A percentile compares a stretch with the other conserved stretches of the same genome.
Evolutionary conservation across 768 basidiomycete species (phyloP).

Genomic region (Pisolithus marmoratus): DNA sequence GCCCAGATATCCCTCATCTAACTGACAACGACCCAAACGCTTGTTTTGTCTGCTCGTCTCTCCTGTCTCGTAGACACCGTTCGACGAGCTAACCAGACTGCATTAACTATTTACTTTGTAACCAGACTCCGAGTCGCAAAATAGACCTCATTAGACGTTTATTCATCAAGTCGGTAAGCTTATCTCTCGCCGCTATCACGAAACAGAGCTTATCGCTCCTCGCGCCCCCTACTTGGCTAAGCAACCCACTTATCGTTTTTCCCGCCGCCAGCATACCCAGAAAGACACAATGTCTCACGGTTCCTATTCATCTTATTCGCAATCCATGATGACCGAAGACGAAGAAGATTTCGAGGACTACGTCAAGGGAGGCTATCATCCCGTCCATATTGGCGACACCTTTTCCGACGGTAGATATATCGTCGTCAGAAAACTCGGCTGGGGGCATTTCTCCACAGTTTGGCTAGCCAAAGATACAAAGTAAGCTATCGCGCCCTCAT

Average conservation of each 20-base stretch:
- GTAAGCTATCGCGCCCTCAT: conserved; percentile 36
- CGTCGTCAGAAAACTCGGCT: conserved; percentile 92
- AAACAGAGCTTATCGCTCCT: conserved; percentile 24
- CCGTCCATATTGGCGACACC: conserved; percentile 90
- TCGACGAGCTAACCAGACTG: neutral
- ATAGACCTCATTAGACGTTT: conserved; percentile 23
- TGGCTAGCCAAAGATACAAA: conserved; percentile 84
- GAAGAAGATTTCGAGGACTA: conserved; percentile 94
- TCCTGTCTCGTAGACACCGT: neutral
- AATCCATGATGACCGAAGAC: conserved; percentile 82
- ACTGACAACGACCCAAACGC: too few relatives aligned
- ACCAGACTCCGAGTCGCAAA: neutral
- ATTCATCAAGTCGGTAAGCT: conserved; percentile 15
- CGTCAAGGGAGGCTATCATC: conserved; percentile 78
- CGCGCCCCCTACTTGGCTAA: conserved; percentile 1
- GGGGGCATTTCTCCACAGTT: conserved; percentile 93
- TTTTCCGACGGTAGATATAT: conserved; percentile 85
- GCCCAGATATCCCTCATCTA: too few relatives aligned
- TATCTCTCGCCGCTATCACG: conserved; percentile 23
- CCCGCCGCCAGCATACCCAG: conserved; percentile 30
- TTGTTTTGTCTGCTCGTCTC: too few relatives aligned
- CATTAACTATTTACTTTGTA: neutral
- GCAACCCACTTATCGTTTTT: conserved; percentile 25
- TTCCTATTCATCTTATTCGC: conserved; percentile 66
- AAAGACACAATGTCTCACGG: conserved; percentile 58